Evolutionary conservation across 805 yeast genomes (phyloP), one percentile per base, ranked within the genome.

Genomic region (Sugiyamaella qingdaonensis): DNA sequence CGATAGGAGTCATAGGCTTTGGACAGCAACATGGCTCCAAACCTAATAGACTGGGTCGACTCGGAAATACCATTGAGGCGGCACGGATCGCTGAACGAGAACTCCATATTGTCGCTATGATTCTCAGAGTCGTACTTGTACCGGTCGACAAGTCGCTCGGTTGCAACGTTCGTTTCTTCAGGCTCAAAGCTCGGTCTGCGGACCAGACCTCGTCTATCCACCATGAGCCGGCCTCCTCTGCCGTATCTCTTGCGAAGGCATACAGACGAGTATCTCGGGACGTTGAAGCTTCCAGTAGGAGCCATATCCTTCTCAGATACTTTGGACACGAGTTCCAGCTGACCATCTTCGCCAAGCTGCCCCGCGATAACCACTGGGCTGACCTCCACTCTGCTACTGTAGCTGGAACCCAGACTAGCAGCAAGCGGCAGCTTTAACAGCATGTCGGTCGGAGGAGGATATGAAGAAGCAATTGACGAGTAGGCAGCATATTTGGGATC

Each of bases 11-110:
- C 97, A 64, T 87, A 87, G 0, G 97, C 84, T 68, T 91, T 92
- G 2, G 94, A 81, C 41, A 90, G 74, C 32, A 92, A 70, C 97
- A 90, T 90, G 5, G 95, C 81, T 8, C 97, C 96, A 70, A 91
- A 91, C 55, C 97, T 75, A 31, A 92, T 87, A 1, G 87, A 84
- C 69, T 91, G 97, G 1, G 97, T 90, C 49, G 84, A 92, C 51
- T 85, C 85, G 11, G 89, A 80, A 41, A 91, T 88, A 58, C 86
- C 85, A 64, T 91, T 91, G 61, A 91, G 75, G 52, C 79, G 78
- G 0, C 96, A 83, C 0, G 97, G 97, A 67, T 89, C 96, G 54
- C 79, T 77, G 54, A 83, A 76, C 52, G 88, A 75, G 34, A 85
- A 86, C 41, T 73, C 75, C 62, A 68, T 72, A 54, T 72, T 71